Conservation (phyloP, 1,284 basidiomycete species). For the Mrakiaceae sp. region DNA sequence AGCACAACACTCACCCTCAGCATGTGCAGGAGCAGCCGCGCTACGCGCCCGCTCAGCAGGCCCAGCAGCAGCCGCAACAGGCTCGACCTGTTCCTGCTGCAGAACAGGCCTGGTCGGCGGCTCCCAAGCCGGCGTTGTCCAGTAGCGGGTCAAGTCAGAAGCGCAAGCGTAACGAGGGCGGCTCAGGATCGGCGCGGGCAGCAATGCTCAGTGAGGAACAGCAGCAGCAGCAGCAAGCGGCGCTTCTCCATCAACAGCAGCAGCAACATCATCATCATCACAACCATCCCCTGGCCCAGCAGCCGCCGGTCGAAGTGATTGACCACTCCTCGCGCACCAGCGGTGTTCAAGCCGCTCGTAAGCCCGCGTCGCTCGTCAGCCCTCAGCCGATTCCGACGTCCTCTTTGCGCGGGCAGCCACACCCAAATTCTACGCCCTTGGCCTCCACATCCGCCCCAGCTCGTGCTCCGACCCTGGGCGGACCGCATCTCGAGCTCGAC, state of each 20-base stretch:
- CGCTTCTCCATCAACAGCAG: neutral
- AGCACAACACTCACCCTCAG: neutral
- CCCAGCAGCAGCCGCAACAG: neutral
- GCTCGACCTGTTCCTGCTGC: neutral
- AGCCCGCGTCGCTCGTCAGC: neutral
- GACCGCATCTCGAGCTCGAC: neutral
- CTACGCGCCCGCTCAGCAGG: neutral
- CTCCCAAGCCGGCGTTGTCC: too few species aligned
- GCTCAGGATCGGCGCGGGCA: too few species aligned
- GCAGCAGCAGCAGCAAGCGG: too few species aligned
- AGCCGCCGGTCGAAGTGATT: neutral
- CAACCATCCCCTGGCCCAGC: neutral
- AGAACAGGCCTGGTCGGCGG: too few species aligned
- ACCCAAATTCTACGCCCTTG: too few species aligned
- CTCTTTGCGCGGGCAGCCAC: neutral
- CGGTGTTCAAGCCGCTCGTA: neutral
- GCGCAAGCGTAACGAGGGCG: too few species aligned
- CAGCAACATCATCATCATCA: conserved; percentile 7
- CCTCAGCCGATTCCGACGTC: neutral
- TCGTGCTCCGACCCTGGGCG: neutral
- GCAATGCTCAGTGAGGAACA: too few species aligned
- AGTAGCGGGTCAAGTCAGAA: too few species aligned
- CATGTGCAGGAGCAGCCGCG: neutral
- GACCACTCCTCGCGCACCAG: neutral
- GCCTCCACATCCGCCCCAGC: neutral